Conservation (phyloP, 2,329 filamentous ascomycete species). For the Scedosporium apiospermum region DNA sequence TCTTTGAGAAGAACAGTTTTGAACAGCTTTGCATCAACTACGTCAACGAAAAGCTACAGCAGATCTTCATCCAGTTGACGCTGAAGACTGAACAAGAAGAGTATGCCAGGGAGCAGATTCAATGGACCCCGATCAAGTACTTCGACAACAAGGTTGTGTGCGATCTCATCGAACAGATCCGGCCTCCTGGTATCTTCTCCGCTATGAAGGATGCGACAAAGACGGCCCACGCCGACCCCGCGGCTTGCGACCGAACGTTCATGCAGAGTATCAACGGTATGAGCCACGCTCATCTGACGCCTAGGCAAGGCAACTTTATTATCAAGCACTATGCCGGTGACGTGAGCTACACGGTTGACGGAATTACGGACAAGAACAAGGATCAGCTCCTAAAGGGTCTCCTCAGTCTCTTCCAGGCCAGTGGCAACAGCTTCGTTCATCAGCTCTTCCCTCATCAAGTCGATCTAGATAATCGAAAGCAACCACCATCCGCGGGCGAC, state of each 20-base stretch:
- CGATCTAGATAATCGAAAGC: constrained; percentile 89
- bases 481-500: constrained; percentile 89
- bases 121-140: constrained; percentile 98
- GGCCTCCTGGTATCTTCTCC: constrained; percentile 87
- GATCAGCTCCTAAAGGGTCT: constrained; percentile 93
- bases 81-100: constrained; percentile 96
- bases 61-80: constrained; percentile 97
- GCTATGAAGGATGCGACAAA: constrained; percentile 96
- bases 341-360: constrained; percentile 86
- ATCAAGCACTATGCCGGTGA: constrained; percentile 99
- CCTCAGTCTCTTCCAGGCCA: constrained; percentile 74
- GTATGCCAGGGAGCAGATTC: constrained; percentile 89
- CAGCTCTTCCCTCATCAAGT: constrained; percentile 85
- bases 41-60: constrained; percentile 97
- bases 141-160: constrained; percentile 99
- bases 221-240: constrained; percentile 92
- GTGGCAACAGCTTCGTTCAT: constrained; percentile 78
- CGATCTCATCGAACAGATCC: constrained; percentile 85
- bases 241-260: constrained; percentile 90
- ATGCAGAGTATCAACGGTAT: constrained; percentile 88
- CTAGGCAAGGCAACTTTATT: constrained; percentile 90
- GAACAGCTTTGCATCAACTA: constrained; percentile 99
- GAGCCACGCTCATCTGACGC: constrained; percentile 83
- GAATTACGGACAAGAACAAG: constrained; percentile 99
- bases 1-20: constrained; percentile 98